Percentiles rank a stretch among this genome's conserved stretches.
Conservation (phyloP, 2,329 filamentous ascomycete genomes). For the Fusarium mundagurra region DNA sequence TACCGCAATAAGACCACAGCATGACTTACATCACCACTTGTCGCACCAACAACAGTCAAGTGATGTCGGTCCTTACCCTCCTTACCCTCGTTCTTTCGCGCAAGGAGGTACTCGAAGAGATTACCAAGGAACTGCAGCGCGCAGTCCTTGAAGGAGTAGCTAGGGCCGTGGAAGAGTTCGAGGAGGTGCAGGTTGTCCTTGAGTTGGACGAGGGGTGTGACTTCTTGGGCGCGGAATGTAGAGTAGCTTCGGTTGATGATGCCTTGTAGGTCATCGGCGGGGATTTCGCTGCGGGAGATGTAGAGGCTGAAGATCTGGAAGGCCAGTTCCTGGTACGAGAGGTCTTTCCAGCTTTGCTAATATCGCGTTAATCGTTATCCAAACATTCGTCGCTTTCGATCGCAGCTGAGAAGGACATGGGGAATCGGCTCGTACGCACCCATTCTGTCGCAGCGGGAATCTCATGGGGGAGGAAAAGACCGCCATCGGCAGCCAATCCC, state of each 20-base stretch:
- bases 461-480: constrained; percentile 85
- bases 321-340: constrained; percentile 83
- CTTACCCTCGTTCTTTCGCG: constrained; percentile 71
- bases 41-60: constrained; percentile 86
- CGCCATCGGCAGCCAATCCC: constrained; percentile 83
- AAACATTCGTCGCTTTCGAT: background rate
- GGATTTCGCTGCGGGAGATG: constrained; percentile 68
- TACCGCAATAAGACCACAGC: background rate
- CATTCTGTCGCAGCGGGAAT: constrained; percentile 74
- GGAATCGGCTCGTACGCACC: constrained; percentile 44
- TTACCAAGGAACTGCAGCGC: constrained; percentile 97
- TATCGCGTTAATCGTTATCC: constrained; percentile 1
- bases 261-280: constrained; percentile 74
- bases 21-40: constrained; percentile 71
- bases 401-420: accelerated
- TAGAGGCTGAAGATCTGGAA: constrained; percentile 88
- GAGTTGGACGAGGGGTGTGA: constrained; percentile 69
- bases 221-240: constrained; percentile 82
- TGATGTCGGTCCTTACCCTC: constrained; percentile 75
- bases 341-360: constrained; percentile 76
- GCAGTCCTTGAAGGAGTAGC: constrained; percentile 90
- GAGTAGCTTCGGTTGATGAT: constrained; percentile 86
- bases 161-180: constrained; percentile 96
- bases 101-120: constrained; percentile 88
- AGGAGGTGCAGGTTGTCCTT: constrained; percentile 77